Conservation (phyloP, 2,329 filamentous ascomycete species). For the Fusarium heterosporum region DNA sequence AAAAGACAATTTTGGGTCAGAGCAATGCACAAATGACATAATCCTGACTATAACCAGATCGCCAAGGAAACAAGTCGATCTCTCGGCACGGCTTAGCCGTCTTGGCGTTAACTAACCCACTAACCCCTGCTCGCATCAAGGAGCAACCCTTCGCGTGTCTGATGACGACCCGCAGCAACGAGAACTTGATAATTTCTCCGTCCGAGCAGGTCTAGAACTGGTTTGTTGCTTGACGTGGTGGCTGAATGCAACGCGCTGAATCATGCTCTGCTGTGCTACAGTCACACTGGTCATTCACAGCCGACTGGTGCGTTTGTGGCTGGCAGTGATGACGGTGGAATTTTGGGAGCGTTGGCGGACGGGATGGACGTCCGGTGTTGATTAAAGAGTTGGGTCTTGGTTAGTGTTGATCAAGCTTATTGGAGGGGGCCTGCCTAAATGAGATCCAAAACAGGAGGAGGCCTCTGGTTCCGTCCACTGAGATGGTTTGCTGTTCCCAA, state of each 20-base stretch:
- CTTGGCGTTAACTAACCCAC: conserved; percentile 36
- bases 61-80: conserved; percentile 40
- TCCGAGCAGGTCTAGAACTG: conserved; percentile 5
- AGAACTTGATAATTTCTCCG: conserved; percentile 3
- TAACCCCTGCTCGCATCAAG: conserved; percentile 15
- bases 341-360: not conserved
- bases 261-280: conserved; percentile 3
- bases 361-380: not conserved
- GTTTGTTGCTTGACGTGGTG: not conserved
- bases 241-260: conserved; percentile 10
- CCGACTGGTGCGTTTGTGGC: not conserved
- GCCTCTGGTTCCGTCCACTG: conserved; percentile 27
- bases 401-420: conserved; percentile 19
- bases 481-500: conserved; percentile 5
- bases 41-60: conserved; percentile 25
- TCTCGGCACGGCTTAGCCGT: conserved; percentile 43
- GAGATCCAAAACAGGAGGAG: conserved; percentile 22
- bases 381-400: not conserved
- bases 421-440: conserved; percentile 5
- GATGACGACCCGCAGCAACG: conserved; percentile 22
- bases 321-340: conserved; percentile 9
- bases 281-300: no score
- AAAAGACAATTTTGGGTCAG: conserved; percentile 19
- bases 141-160: conserved; percentile 16
- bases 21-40: conserved; percentile 29